Percentiles rank a stretch among this genome's conserved stretches.
Evolutionary conservation across 2,329 filamentous ascomycete genomes (phyloP).

Genomic region (Emergomyces orientalis): DNA sequence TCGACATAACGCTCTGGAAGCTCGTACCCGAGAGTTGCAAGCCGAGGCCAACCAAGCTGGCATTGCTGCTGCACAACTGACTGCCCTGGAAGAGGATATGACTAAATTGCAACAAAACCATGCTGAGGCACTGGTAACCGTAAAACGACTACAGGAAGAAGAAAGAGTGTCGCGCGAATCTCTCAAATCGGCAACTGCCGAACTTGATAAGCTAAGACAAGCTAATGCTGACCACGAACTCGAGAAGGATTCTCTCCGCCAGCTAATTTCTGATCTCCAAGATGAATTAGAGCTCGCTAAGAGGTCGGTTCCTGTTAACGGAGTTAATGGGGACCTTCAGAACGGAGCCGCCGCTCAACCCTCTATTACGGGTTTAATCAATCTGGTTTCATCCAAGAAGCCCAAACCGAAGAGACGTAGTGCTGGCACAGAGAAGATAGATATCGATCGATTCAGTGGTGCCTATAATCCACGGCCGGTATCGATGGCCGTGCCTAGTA

Average conservation of each 20-base stretch:
- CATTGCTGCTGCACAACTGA: slow-evolving; percentile 81
- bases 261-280: slow-evolving; percentile 81
- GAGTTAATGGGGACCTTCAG: slow-evolving; percentile 49
- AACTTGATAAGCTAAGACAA: slow-evolving; percentile 70
- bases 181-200: slow-evolving; percentile 65
- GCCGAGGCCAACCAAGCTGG: slow-evolving; percentile 95
- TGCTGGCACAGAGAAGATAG: slow-evolving; percentile 74
- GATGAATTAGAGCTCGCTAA: slow-evolving; percentile 86
- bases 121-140: slow-evolving; percentile 79
- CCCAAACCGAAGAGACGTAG: slow-evolving; percentile 74
- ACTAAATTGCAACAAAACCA: slow-evolving; percentile 79
- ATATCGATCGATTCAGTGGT: slow-evolving; percentile 80
- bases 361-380: slow-evolving; percentile 72
- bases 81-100: slow-evolving; percentile 93
- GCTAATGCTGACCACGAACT: slow-evolving; percentile 67
- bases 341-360: slow-evolving; percentile 53
- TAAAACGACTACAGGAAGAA: slow-evolving; percentile 91
- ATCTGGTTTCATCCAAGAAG: slow-evolving; percentile 93
- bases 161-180: slow-evolving; percentile 78
- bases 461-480: slow-evolving; percentile 91
- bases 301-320: slow-evolving; percentile 63
- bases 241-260: slow-evolving; percentile 75
- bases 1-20: slow-evolving; percentile 81
- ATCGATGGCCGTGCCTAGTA: slow-evolving; percentile 75
- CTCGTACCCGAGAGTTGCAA: slow-evolving; percentile 85